Evolutionary conservation across 106 monocot genomes (phyloP), one percentile per base, ranked within the genome.

Genomic region (Iris macrosiphon): DNA sequence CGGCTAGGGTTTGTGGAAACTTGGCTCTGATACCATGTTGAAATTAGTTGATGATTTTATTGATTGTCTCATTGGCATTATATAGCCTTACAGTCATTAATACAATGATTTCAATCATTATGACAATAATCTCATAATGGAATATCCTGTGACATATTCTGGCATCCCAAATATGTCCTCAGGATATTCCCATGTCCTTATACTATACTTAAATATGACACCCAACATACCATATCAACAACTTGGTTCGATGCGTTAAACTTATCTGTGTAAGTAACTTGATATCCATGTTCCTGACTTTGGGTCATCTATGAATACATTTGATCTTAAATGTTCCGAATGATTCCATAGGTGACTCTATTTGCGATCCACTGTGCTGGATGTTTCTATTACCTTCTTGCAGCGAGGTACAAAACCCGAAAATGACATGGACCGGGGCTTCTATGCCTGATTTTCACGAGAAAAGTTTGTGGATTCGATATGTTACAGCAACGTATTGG

Each of bases 401-500:
- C 95, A 33, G 85, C 86, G 48, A 85, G 85, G 25, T 67, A 96
- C 81, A 52, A 38, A 38, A 77, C 17, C 95, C 89, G 4, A 57
- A 43, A 8, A 55, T 49, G 56, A 96, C 95, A 27, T 96, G 95
- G 95, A 90, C 90, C 31, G 89, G 86, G 5, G 67, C 55, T 31
- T 48, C 73, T 11, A 75, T 86, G 42, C 72, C 73, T 6, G 48
- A 96, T 70, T 89, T 90, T 32, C 73, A 62, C 38, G 28, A 79
- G 1, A 68, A 43, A 51, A 80, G 79, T 60, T 62, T 96, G 47
- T 74, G 76, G 79, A 72, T 75, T 31, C 82, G 85, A 2, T 96
- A 96, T 55, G 79, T 90, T 10, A 90, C 89, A n/a, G 56, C 95
- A 19, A 80, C 90, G 63, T 96, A 96, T 27, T 96, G 95, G 95